Base-by-base conservation (phyloP, 306 rosid genomes). In the Morella rubra region DNA sequence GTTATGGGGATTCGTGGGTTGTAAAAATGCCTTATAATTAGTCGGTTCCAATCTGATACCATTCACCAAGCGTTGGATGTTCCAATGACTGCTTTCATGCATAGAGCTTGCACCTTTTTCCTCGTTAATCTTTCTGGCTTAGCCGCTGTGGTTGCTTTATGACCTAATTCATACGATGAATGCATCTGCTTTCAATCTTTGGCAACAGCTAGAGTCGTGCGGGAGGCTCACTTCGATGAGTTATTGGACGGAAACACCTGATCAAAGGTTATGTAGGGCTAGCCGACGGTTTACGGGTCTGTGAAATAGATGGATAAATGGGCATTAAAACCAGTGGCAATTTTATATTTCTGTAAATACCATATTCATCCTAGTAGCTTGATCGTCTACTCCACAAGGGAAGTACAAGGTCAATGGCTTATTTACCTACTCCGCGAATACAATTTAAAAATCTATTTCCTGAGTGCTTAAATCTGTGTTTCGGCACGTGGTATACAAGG, bases 11-110 rank as follows among this genome's bases (percentile, higher is more conserved):
- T 44, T 51, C 77, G 52, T 75, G 81, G 82, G 82, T 72, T 82
- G 87, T 76, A 90, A 83, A 86, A 87, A n/a, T 81, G 81, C 73
- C 76, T 80, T 72, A 81, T 71, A 75, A 53, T 82, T 84, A 85
- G 72, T 84, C 75, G 82, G 61, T 79, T 77, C 11, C 19, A 50
- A 71, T 51, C 12, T 71, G 24, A 1, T 8, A 66, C 15, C 50
- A 8, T 66, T 66, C 55, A 53, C 65, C 19, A 67, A 46, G 59
- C 74, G 72, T 22, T 75, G 75, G 69, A 47, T 76, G 65, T 42
- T 44, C 46, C 62, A 20, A 24, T 18, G 4, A 7, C 7, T 71
- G 27, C 11, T 50, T 14, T 51, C 59, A 32, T 66, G 7, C 4
- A 4, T 44, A 42, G 14, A 4, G 50, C 42, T 42, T 66, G 50